Conservation (phyloP, 805 yeast genomes). For the Clavispora carvajalis region DNA sequence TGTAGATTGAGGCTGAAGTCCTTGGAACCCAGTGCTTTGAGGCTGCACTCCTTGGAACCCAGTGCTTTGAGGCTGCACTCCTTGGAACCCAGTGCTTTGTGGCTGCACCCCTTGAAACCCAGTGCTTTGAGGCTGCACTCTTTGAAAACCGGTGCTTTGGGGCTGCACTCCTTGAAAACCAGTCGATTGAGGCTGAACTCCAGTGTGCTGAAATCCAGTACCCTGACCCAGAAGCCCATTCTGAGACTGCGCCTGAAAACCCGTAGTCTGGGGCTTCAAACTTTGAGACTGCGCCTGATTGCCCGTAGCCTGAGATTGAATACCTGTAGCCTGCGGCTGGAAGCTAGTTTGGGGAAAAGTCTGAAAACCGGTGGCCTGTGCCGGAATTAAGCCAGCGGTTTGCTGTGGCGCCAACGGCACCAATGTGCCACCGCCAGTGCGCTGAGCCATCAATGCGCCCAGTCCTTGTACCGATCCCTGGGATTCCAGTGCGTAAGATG, state of each 20-base stretch:
- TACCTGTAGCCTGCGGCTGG: constrained; percentile 21
- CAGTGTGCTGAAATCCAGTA: constrained; percentile 1
- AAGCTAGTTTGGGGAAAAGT: constrained; percentile 8
- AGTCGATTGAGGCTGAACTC: background rate
- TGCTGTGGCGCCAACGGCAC: constrained; percentile 56
- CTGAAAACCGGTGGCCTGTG: constrained; percentile 17
- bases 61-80: constrained; percentile 17
- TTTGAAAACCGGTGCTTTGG: constrained; percentile 10
- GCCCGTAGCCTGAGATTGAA: constrained; percentile 5
- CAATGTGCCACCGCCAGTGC: constrained; percentile 43
- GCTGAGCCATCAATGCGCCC: constrained; percentile 32
- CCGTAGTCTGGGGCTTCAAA: background rate
- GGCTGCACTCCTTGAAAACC: constrained; percentile 3
- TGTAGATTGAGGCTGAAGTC: constrained; percentile 7
- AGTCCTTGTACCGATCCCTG: constrained; percentile 15
- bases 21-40: constrained; percentile 34
- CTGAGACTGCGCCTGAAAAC: no score
- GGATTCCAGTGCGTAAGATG: constrained; percentile 16
- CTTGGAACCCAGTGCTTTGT: constrained; percentile 24
- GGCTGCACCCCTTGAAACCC: constrained; percentile 16
- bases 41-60: constrained; percentile 32
- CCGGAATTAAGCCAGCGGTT: constrained; percentile 60
- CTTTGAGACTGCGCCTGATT: no score
- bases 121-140: constrained; percentile 8
- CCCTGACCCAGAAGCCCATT: constrained; percentile 15